These are phyloP conservation scores for Anethum foeniculum DNA, from an alignment of 140 eudicot genomes.

Conservation along the genomic window DNA sequence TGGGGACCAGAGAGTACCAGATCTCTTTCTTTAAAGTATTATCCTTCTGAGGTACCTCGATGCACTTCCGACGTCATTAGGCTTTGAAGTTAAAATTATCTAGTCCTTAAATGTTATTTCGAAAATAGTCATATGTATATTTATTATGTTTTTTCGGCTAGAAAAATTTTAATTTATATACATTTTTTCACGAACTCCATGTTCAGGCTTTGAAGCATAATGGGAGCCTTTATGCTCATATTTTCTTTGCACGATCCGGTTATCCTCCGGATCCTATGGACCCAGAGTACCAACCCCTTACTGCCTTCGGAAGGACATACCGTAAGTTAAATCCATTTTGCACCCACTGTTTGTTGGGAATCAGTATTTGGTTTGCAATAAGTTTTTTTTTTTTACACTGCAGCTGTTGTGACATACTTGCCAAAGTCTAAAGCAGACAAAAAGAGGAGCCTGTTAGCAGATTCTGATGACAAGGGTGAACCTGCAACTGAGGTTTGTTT, in stretches of 20 bases:
- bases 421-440: constrained; percentile 81
- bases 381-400: not conserved
- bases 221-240: constrained; percentile 84
- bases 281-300: constrained; percentile 74
- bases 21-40: constrained; percentile 62
- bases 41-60: constrained; percentile 70
- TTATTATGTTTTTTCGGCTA: not conserved
- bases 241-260: constrained; percentile 92
- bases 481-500: constrained; percentile 46
- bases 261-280: constrained; percentile 79
- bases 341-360: not conserved
- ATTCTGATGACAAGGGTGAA: constrained; percentile 34
- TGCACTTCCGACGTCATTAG: not conserved
- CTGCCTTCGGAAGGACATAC: constrained; percentile 73
- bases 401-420: constrained; percentile 70
- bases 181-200: constrained; percentile 4
- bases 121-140: not conserved
- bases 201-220: constrained; percentile 79
- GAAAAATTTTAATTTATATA: constrained; percentile 1
- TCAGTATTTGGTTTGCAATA: not conserved
- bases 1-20: constrained; percentile 84
- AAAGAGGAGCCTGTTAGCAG: constrained; percentile 63
- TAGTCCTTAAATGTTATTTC: not conserved
- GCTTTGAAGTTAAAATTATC: not conserved
- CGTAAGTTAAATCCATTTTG: constrained; percentile 36